Base-by-base conservation (phyloP, 345 rosid genomes). In the Abelmoschus esculentus region DNA sequence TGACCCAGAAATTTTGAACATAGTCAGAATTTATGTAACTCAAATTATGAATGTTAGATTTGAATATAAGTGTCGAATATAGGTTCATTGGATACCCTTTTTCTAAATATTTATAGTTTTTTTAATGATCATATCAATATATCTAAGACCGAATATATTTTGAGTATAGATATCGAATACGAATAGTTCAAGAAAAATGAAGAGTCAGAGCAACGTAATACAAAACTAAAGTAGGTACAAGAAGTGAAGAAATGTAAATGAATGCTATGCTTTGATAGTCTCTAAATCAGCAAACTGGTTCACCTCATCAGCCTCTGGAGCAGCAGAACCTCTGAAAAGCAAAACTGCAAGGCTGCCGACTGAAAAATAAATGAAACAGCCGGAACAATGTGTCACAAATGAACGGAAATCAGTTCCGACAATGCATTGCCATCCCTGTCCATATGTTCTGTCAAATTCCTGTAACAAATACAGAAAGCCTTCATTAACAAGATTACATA, bases 381-480 rank as follows among this genome's bases (percentile, higher is more conserved):
- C 89, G 6, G 9, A 70, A 73, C 87, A 78, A 18, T 86, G 89
- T 3, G 95, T 86, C 71, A 86, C 89, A 72, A 85, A 89, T 6
- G 89, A 89, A 9, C 88, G 86, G 69, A 86, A 89, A 81, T 86
- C 84, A 22, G 84, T 86, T 29, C 89, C 91, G 26, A 83, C 95
- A 7, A 89, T 80, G 85, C 91, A 86, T 61, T 85, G 88, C 95
- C 95, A 89, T 2, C 88, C 89, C 2, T 64, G 40, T 42, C 91
- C 91, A 28, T 83, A 60, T 7, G 62, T 62, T 67, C 66, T 70
- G 62, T 89, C 91, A 52, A 86, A 89, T 74, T 83, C 89, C 91
- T 86, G 83, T 75, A 70, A n/a, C 26, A 55, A 19, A 11, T n/a
- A 26, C 58, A 44, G 19, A 36, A 64, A 6, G 18, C 36, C 29